Evolutionary conservation across 2,329 filamentous ascomycete species (phyloP).

Genomic region (Allantophomopsis cytisporea): DNA sequence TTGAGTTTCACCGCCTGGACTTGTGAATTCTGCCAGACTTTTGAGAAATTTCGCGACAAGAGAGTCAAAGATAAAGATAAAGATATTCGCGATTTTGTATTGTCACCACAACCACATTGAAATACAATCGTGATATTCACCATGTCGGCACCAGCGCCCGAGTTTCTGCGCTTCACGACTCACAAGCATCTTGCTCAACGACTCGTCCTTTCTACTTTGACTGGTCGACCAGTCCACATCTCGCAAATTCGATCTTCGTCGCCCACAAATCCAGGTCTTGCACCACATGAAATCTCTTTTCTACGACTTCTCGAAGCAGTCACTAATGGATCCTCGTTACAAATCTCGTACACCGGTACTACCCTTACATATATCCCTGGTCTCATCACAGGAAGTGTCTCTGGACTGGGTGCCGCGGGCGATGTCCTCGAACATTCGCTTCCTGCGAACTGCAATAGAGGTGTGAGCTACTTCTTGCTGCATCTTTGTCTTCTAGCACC

Average conservation of each 20-base stretch:
- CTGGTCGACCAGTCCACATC: slow-evolving; percentile 79
- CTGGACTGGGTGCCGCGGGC: slow-evolving; percentile 54
- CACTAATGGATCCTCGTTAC: slow-evolving; percentile 89
- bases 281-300: slow-evolving; percentile 88
- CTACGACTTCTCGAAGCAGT: slow-evolving; percentile 86
- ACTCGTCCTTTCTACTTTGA: slow-evolving; percentile 80
- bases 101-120: too few relatives aligned
- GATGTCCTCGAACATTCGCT: slow-evolving; percentile 74
- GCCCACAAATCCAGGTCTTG: slow-evolving; percentile 75
- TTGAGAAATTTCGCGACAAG: neutral
- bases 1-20: too few relatives aligned
- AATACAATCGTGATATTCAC: neutral
- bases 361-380: slow-evolving; percentile 86
- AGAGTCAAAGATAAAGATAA: neutral
- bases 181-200: slow-evolving; percentile 75
- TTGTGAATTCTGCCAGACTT: neutral
- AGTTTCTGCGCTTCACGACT: slow-evolving; percentile 63
- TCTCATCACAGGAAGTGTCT: slow-evolving; percentile 73
- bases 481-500: slow-evolving; percentile 83
- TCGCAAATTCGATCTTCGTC: slow-evolving; percentile 86
- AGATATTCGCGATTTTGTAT: too few relatives aligned
- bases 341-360: slow-evolving; percentile 93
- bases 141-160: slow-evolving; percentile 18
- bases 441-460: slow-evolving; percentile 62
- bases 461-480: slow-evolving; percentile 83